These are phyloP conservation scores for Biscogniauxia marginata DNA, from an alignment of 2,329 filamentous ascomycete genomes.

Conservation along the genomic window DNA sequence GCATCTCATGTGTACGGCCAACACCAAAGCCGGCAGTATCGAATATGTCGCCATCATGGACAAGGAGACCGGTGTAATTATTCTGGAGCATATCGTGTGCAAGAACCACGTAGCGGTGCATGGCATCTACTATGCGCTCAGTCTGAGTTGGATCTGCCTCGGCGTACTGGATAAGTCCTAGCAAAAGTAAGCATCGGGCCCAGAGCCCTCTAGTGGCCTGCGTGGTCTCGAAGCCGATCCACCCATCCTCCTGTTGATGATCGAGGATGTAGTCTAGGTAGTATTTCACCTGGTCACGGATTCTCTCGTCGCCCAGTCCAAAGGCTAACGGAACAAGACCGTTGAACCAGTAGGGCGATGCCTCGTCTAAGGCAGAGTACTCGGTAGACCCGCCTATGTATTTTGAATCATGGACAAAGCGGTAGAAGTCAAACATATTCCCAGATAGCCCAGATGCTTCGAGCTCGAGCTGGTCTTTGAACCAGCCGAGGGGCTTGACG, in stretches of 20 bases:
- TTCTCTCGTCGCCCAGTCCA: slow-evolving; percentile 41
- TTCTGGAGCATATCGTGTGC: slow-evolving; percentile 53
- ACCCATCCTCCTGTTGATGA: slow-evolving; percentile 51
- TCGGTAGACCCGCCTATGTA: slow-evolving; percentile 51
- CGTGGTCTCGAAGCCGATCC: slow-evolving; percentile 50
- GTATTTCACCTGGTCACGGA: slow-evolving; percentile 46
- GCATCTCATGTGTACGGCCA: slow-evolving; percentile 37
- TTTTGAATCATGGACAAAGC: slow-evolving; percentile 45
- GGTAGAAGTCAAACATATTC: slow-evolving; percentile 50
- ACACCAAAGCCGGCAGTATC: slow-evolving; percentile 34
- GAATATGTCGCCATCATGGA: slow-evolving; percentile 41
- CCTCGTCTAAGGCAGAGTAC: slow-evolving; percentile 52
- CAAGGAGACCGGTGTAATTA: slow-evolving; percentile 48
- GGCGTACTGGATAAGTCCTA: slow-evolving; percentile 44
- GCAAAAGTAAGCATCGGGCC: slow-evolving; percentile 47
- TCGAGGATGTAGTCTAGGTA: slow-evolving; percentile 45
- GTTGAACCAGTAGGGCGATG: slow-evolving; percentile 57
- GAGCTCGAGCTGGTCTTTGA: slow-evolving; percentile 24
- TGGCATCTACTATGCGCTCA: slow-evolving; percentile 42
- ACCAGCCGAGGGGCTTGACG: slow-evolving; percentile 23
- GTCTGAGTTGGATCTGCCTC: slow-evolving; percentile 45
- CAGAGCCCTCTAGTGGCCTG: slow-evolving; percentile 45
- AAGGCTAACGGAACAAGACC: slow-evolving; percentile 55
- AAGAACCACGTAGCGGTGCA: slow-evolving; percentile 48
- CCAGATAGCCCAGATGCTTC: slow-evolving; percentile 21